Evolutionary conservation across 768 basidiomycete species (phyloP).

Genomic region (Podaxis sp.): DNA sequence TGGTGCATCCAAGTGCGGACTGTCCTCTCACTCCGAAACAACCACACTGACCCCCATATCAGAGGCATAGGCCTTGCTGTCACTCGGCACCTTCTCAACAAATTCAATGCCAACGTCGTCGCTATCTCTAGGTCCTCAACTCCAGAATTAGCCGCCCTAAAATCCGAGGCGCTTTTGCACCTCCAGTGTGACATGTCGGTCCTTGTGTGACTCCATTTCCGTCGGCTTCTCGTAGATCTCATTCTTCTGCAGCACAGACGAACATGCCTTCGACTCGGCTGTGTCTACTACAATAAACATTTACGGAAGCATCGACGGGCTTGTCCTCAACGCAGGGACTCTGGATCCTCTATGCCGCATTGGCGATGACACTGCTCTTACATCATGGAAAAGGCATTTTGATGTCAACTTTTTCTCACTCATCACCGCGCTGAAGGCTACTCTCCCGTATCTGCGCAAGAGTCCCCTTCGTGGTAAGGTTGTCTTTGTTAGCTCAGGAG

Average conservation of each 20-base stretch:
- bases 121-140: slow-evolving; percentile 73
- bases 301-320: slow-evolving; percentile 68
- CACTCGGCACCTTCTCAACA: slow-evolving; percentile 60
- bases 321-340: slow-evolving; percentile 84
- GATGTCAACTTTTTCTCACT: slow-evolving; percentile 90
- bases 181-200: slow-evolving; percentile 80
- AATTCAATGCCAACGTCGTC: slow-evolving; percentile 67
- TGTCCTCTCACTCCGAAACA: slow-evolving; percentile 8
- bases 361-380: slow-evolving; percentile 46
- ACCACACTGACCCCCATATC: slow-evolving; percentile 10
- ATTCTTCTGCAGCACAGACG: slow-evolving; percentile 51
- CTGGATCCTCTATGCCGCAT: slow-evolving; percentile 70
- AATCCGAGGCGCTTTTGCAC: slow-evolving; percentile 46
- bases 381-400: slow-evolving; percentile 71
- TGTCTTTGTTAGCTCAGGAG: slow-evolving; percentile 85
- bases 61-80: slow-evolving; percentile 81
- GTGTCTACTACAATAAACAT: slow-evolving; percentile 51
- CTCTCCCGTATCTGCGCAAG: slow-evolving; percentile 68
- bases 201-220: slow-evolving; percentile 6
- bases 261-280: slow-evolving; percentile 51
- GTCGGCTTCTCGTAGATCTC: slow-evolving; percentile 8
- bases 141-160: slow-evolving; percentile 58
- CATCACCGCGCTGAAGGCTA: slow-evolving; percentile 62
- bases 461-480: slow-evolving; percentile 61
- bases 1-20: slow-evolving; percentile 74